Conservation (phyloP, 2,329 filamentous ascomycete genomes). For the Plectosphaerella cucumerina region DNA sequence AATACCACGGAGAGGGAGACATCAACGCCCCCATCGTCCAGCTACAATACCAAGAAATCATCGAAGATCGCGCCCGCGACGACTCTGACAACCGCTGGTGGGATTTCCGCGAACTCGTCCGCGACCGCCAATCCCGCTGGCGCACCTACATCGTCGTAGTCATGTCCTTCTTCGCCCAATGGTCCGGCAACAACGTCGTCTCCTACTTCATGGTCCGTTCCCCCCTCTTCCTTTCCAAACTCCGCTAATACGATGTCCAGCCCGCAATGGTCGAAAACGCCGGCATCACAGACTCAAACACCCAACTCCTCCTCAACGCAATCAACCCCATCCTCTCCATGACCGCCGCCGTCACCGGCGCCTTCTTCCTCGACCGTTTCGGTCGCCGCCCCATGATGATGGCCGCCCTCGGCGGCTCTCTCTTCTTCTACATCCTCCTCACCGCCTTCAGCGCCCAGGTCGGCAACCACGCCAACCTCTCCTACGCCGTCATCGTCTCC, state of each 20-base stretch:
- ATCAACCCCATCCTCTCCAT: slow-evolving; percentile 39
- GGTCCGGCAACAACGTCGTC: slow-evolving; percentile 39
- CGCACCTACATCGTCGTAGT: slow-evolving; percentile 44
- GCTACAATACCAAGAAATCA: slow-evolving; percentile 53
- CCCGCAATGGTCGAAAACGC: slow-evolving; percentile 37
- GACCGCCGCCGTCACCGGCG: slow-evolving; percentile 32
- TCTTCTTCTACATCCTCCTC: slow-evolving; percentile 21
- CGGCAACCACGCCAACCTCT: slow-evolving; percentile 23
- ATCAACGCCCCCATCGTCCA: slow-evolving; percentile 46
- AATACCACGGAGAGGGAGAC: slow-evolving; percentile 57
- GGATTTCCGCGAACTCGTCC: slow-evolving; percentile 52
- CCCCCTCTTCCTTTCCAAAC: slow-evolving; percentile 2
- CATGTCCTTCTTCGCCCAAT: slow-evolving; percentile 50
- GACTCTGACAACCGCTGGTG: slow-evolving; percentile 54
- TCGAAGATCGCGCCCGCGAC: slow-evolving; percentile 42
- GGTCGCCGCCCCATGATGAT: slow-evolving; percentile 35
- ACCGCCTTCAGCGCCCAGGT: slow-evolving; percentile 30
- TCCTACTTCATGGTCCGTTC: slow-evolving; percentile 28
- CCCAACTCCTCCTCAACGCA: slow-evolving; percentile 39
- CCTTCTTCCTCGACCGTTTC: slow-evolving; percentile 32
- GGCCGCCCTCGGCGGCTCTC: slow-evolving; percentile 24
- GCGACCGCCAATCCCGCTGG: slow-evolving; percentile 41
- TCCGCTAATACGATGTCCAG: slow-evolving; percentile 18
- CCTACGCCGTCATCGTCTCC: slow-evolving; percentile 34
- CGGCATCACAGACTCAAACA: slow-evolving; percentile 32